phyloP scores from a whole-genome alignment of 768 basidiomycete genomes.

The Lentinula aciculospora region DNA sequence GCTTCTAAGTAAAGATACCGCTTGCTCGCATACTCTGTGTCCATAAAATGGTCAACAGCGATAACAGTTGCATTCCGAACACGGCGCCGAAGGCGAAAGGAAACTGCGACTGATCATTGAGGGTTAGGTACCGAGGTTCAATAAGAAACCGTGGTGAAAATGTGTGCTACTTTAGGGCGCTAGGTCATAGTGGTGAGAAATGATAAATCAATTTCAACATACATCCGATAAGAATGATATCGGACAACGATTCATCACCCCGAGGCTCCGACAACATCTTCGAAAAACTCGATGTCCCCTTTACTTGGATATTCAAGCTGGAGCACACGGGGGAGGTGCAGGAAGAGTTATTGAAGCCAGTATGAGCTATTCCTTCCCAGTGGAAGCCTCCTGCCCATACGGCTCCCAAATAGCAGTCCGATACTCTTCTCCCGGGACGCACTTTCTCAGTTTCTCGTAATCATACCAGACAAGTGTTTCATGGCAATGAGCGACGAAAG shows the following conservation, averaged over 20 bases:
- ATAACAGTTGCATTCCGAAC: neutral
- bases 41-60: neutral
- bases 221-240: neutral
- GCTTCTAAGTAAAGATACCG: neutral
- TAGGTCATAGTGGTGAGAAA: neutral
- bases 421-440: slow-evolving; percentile 49
- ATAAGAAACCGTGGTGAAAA: too few relatives aligned
- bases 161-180: too few relatives aligned
- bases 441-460: slow-evolving; percentile 61
- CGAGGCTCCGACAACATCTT: neutral
- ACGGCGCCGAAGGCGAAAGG: neutral
- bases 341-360: neutral
- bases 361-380: neutral
- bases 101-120: neutral
- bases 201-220: neutral
- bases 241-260: neutral
- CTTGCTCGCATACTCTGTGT: neutral
- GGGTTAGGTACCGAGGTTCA: neutral
- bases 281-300: neutral
- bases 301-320: neutral
- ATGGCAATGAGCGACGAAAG: slow-evolving; percentile 60
- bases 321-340: neutral
- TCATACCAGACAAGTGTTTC: slow-evolving; percentile 75
- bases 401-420: slow-evolving; percentile 24
- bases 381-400: neutral